Base-by-base conservation (phyloP, 1,284 basidiomycete species). In the Clitocybe nebularis region DNA sequence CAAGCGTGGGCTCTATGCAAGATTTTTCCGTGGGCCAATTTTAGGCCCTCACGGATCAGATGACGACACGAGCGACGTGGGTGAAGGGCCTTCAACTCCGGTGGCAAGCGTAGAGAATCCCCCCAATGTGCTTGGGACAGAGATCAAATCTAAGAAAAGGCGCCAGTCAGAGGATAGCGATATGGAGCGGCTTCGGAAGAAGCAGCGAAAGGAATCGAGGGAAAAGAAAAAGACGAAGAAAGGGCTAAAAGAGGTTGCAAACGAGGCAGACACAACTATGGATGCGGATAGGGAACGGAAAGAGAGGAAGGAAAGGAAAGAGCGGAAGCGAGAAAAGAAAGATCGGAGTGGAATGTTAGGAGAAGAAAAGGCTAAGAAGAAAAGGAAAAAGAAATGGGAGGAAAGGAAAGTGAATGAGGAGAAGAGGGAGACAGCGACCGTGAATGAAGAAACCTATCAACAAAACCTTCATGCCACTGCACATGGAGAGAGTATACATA, bases 1-100 rank as follows among this genome's bases (percentile, higher is more conserved):
- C 0, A 76, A 75, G 44, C 69, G 77, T 20, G 74, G 72, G 22
- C 71, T 95, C 1, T 95, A 95, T 60, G 75, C 88, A 1, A 72
- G 74, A 41, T 95, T 95, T 61, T 84, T 87, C 55, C 76, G 84
- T 16, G 91, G 91, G 0, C 74, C 86, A 24, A 63, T 84, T 26
- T 59, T 84, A 37, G 71, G 74, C 4, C 71, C 75, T 7, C 72
- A 79, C 44, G 42, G 46, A 8, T 45, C 53, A 20, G 50, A 45
- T 23, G 50, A 46, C 13, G 19, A 39, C 13, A 25, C 25, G 13
- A 29, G 5, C 4, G 19, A 26, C 2, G 20, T 29, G 26, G 26
- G 8, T 16, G 38, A 13, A 36, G 35, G 19, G 19, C 3, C 17
- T 39, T 23, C 6, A 10, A n/a, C 16, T 11, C n/a, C n/a, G n/a